phyloP scores from a whole-genome alignment of 495 filamentous ascomycete genomes.

The Neurospora sublineolata region DNA sequence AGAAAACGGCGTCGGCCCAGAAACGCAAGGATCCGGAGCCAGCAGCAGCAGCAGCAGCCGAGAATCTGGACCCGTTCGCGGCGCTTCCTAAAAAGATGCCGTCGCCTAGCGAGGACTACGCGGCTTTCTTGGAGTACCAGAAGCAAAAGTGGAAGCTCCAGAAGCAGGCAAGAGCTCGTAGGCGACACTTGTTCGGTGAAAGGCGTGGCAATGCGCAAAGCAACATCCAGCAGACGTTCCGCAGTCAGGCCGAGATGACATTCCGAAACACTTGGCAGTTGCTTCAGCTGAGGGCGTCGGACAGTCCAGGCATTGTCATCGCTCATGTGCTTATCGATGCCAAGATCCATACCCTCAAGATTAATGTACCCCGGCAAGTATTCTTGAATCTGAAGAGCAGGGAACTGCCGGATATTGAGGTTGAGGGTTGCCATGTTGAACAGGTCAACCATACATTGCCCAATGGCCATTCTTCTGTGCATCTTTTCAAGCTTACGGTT shows the following conservation, averaged over 20 bases:
- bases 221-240: conserved; percentile 76
- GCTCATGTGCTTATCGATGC: conserved; percentile 89
- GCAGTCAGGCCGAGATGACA: conserved; percentile 77
- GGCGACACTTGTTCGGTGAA: conserved; percentile 89
- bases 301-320: conserved; percentile 70
- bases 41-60: conserved; percentile 38
- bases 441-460: conserved; percentile 86
- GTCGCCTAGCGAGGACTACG: conserved; percentile 73
- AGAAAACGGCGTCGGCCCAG: conserved; percentile 36
- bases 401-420: conserved; percentile 79
- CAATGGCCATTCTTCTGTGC: conserved; percentile 87
- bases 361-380: conserved; percentile 79
- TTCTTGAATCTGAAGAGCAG: conserved; percentile 84
- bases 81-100: conserved; percentile 80
- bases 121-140: conserved; percentile 84
- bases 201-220: conserved; percentile 53
- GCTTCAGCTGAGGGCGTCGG: conserved; percentile 70
- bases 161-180: conserved; percentile 75
- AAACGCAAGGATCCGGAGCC: conserved; percentile 74
- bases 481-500: conserved; percentile 87
- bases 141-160: conserved; percentile 99
- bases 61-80: conserved; percentile 67
- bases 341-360: conserved; percentile 76
- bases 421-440: conserved; percentile 76
- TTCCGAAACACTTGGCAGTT: conserved; percentile 93